Evolutionary conservation across 805 yeast genomes (phyloP).

Genomic region (Saccharomycopsis babjevae): DNA sequence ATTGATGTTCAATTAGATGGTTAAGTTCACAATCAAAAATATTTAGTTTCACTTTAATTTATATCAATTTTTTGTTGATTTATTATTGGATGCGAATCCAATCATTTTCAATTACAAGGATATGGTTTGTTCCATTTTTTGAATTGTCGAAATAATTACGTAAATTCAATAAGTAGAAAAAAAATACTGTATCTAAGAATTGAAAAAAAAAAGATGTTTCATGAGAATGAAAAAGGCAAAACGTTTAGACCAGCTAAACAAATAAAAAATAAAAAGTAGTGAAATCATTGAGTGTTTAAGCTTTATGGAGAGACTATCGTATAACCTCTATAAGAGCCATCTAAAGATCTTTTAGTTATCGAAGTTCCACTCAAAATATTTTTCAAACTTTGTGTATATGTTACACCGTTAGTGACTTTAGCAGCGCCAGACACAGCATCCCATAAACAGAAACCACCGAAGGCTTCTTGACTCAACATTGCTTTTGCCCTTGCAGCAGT

Average conservation of each 20-base stretch:
- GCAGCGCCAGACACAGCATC: conserved; percentile 13
- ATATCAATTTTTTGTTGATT: too few species aligned
- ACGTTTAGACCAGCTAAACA: not conserved
- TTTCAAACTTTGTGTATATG: conserved; percentile 12
- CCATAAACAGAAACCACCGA: conserved; percentile 18
- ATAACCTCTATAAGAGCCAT: conserved; percentile 4
- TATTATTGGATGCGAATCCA: too few species aligned
- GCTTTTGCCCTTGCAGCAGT: conserved; percentile 1
- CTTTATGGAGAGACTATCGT: not conserved
- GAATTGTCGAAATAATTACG: not conserved
- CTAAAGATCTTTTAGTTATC: conserved; percentile 5
- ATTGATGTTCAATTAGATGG: too few species aligned
- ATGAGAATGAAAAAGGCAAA: not conserved
- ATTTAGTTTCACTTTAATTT: too few species aligned
- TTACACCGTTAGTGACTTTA: conserved; percentile 9
- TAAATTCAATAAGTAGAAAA: not conserved
- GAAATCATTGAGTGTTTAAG: not conserved
- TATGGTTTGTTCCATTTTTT: not conserved
- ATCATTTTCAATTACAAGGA: too few species aligned
- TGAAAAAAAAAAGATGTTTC: not conserved
- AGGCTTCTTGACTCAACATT: conserved; percentile 2
- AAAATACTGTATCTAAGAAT: not conserved
- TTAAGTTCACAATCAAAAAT: too few species aligned
- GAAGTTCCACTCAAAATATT: conserved; percentile 11
- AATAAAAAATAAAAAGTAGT: not conserved